Conservation (phyloP, 2,329 filamentous ascomycete genomes). For the Monilinia aucupariae region DNA sequence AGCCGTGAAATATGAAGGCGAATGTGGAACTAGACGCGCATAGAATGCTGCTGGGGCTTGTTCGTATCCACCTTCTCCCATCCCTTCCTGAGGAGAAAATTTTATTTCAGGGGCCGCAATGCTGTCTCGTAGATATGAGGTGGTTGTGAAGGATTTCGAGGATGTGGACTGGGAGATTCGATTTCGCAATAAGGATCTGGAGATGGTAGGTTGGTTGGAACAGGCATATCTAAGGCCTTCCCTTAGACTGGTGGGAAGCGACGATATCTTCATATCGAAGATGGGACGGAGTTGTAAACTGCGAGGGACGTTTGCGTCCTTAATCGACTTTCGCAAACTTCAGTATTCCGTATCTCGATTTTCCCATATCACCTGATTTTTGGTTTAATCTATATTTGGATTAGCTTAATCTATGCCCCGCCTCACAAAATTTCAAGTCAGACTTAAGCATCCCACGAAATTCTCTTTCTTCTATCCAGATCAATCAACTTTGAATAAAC, state of each 20-base stretch:
- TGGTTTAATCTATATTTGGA: neutral
- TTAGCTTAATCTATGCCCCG: conserved; percentile 10
- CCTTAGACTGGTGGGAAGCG: conserved; percentile 29
- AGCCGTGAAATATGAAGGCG: conserved; percentile 91
- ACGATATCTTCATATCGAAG: conserved; percentile 33
- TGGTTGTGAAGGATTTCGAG: conserved; percentile 30
- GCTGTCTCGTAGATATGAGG: conserved; percentile 33
- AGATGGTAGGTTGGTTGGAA: conserved; percentile 18
- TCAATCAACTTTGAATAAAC: conserved; percentile 20
- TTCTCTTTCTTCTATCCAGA: conserved; percentile 12
- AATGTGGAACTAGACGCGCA: conserved; percentile 74
- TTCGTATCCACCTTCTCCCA: conserved; percentile 24
- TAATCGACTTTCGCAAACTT: conserved; percentile 2
- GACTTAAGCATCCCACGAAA: conserved; percentile 12
- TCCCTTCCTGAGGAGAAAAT: conserved; percentile 33
- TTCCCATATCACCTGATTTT: conserved; percentile 12
- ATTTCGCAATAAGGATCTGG: conserved; percentile 18
- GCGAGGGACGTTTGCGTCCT: conserved; percentile 1
- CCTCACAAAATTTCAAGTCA: conserved; percentile 16
- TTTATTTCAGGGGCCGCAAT: conserved; percentile 43
- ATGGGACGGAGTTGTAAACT: conserved; percentile 11
- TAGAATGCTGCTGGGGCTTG: conserved; percentile 36
- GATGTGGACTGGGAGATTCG: conserved; percentile 19
- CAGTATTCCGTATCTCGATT: conserved; percentile 12
- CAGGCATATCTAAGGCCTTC: conserved; percentile 28